Base-by-base conservation (phyloP, 352 stramenopile genomes). In the Globisporangium cystogenes region DNA sequence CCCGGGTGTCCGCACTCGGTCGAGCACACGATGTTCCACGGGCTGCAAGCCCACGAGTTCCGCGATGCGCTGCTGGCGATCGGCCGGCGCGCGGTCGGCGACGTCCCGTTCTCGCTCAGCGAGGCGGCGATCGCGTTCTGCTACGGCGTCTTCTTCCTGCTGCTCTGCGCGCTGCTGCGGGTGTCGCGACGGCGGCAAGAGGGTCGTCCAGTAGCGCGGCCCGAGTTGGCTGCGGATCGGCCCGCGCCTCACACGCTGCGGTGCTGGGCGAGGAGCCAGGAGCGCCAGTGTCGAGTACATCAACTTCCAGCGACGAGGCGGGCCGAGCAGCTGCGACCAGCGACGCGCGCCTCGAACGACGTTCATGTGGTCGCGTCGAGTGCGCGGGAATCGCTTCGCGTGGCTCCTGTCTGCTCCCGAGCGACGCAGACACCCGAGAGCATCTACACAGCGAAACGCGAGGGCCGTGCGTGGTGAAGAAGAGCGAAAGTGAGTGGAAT, bases 1-100 rank as follows among this genome's bases (percentile, higher is more conserved):
- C 40, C 40, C 10, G 51, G 18, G 24, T 50, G 51, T 57, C 10
- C 20, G 35, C 31, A 8, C 7, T 20, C 33, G 8, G 21, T 6
- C 5, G 23, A 33, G 15, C 15, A 23, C 4, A 46, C 18, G 16
- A n/a, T 35, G 4, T 46, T 54, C 21, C 40, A 42, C 5, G 50
- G 37, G 10, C 35, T 56, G 14, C 50, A 56, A n/a, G 50, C 50
- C 24, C n/a, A 56, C 16, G 50, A 56, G 20, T 56, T 56, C 31
- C 50, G 27, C 7, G 27, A 23, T 20, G n/a, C 18, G 4, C 15
- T 56, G 16, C 40, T 48, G 20, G 40, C 48, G 26, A 35, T 49
- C 8, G 20, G 37, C 14, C 15, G 16, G 20, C 18, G 49, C 20
- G 21, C 18, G 20, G 29, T 56, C 8, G 40, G 40, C 8, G 50